Evolutionary conservation across 176 grass and related monocot species (phyloP), one percentile per base, ranked within the genome.

Genomic region (Phoenix roebelenii): DNA sequence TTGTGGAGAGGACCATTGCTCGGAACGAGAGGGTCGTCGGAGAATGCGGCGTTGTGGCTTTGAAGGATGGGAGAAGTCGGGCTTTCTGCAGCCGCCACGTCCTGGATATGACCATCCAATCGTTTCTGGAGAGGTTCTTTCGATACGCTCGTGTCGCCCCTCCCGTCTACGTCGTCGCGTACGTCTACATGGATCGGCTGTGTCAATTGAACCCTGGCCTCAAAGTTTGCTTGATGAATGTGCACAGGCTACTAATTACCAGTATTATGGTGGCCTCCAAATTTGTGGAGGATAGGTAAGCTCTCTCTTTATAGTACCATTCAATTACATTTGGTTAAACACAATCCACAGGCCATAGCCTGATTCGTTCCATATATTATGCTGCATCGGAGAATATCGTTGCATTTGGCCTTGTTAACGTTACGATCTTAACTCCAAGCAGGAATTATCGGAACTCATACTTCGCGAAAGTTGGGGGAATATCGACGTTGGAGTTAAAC

Each of bases 101-200:
- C 61, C 59, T 96, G 25, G 87, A 96, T 74, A 88, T 85, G 83
- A 82, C 55, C 54, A 53, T 88, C 58, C 75, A 54, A 16, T 79
- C 70, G 7, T 96, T 96, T 64, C 62, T 96, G 67, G 83, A 85
- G 59, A 71, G 91, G 28, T 70, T 96, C 73, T 53, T 69, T 52
- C 86, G 83, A 50, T 90, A 96, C 74, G 83, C 83, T 5, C 49
- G 71, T 7, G 77, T 87, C 0, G 67, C 86, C 50, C 72, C 91
- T 58, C 54, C 73, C 57, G 83, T 96, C 51, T 96, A 96, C 67
- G 91, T 96, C 39, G 75, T 96, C 29, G 91, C 91, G 23, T 96
- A 96, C 74, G 78, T 89, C 29, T 96, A 96, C 75, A 77, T 96
- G 72, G 91, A 96, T 72, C 83, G 87, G 12, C 69, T 96, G 52